Conservation (phyloP, 495 filamentous ascomycete species). For the Hyphodiscus hymeniophilus region DNA sequence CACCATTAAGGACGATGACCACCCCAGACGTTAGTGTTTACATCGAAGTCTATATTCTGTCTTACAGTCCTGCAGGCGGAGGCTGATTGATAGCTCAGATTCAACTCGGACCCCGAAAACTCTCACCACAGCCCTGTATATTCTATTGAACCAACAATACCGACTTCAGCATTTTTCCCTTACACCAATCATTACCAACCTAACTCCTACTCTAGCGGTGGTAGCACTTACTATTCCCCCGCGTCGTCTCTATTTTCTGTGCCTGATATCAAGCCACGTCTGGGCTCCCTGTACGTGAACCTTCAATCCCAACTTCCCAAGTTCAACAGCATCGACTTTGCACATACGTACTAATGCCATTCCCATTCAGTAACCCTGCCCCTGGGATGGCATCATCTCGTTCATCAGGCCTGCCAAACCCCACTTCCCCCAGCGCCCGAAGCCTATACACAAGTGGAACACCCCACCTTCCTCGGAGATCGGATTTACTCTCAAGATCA, state of each 20-base stretch:
- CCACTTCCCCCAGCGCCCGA: constrained; percentile 36
- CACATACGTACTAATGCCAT: constrained; percentile 18
- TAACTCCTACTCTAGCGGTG: constrained; percentile 12
- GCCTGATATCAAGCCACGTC: constrained; percentile 23
- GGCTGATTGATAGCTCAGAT: constrained; percentile 22
- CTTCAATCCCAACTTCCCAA: background rate
- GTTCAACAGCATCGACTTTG: constrained; percentile 1
- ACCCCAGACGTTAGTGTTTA: background rate
- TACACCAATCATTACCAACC: constrained; percentile 16
- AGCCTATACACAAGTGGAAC: constrained; percentile 41
- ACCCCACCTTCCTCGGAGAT: constrained; percentile 37
- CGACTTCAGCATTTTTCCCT: constrained; percentile 13
- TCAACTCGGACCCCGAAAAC: constrained; percentile 15
- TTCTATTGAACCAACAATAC: constrained; percentile 15
- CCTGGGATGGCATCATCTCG: constrained; percentile 48
- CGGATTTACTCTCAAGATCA: constrained; percentile 40
- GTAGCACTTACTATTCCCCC: constrained; percentile 16
- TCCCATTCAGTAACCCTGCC: constrained; percentile 37
- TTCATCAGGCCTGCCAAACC: constrained; percentile 40
- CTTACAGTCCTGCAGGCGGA: constrained; percentile 13
- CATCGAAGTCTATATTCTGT: constrained; percentile 20
- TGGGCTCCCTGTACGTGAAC: constrained; percentile 20
- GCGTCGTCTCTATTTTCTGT: constrained; percentile 13
- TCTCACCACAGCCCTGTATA: constrained; percentile 22
- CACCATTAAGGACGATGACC: background rate